phyloP scores from a whole-genome alignment of 495 filamentous ascomycete species.

The Xylaria intraflava region DNA sequence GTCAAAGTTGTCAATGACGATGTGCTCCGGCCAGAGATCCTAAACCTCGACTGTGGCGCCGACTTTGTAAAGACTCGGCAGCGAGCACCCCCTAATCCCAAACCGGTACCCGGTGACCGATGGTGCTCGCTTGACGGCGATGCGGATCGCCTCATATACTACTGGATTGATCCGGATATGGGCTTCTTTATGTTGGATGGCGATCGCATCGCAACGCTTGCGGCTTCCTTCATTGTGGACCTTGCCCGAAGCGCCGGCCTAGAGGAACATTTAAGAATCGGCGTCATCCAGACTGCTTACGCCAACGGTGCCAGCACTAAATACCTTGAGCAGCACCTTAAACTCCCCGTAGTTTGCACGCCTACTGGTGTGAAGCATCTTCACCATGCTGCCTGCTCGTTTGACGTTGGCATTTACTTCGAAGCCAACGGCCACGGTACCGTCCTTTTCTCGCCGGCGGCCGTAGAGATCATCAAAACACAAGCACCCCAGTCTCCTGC shows the following conservation, averaged over 20 bases:
- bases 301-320: slow-evolving; percentile 94
- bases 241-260: slow-evolving; percentile 75
- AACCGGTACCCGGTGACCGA: slow-evolving; percentile 66
- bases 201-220: slow-evolving; percentile 92
- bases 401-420: slow-evolving; percentile 95
- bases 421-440: slow-evolving; percentile 98
- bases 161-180: slow-evolving; percentile 75
- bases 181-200: slow-evolving; percentile 89
- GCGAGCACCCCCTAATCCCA: slow-evolving; percentile 76
- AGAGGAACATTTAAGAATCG: slow-evolving; percentile 71
- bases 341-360: slow-evolving; percentile 86
- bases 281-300: slow-evolving; percentile 94
- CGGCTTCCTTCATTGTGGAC: slow-evolving; percentile 88
- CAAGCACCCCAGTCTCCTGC: slow-evolving; percentile 83
- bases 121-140: slow-evolving; percentile 91
- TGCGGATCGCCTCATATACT: slow-evolving; percentile 92
- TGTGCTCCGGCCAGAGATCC: slow-evolving; percentile 74
- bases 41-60: slow-evolving; percentile 91
- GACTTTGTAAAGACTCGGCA: slow-evolving; percentile 97
- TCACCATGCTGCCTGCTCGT: slow-evolving; percentile 85
- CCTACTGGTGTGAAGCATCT: slow-evolving; percentile 95
- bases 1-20: slow-evolving; percentile 89
- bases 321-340: slow-evolving; percentile 80
- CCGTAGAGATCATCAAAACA: slow-evolving; percentile 66
- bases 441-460: slow-evolving; percentile 82